Evolutionary conservation across 2,329 filamentous ascomycete species (phyloP), one percentile per base, ranked within the genome.

Genomic region (Dichotomopilus funicola): DNA sequence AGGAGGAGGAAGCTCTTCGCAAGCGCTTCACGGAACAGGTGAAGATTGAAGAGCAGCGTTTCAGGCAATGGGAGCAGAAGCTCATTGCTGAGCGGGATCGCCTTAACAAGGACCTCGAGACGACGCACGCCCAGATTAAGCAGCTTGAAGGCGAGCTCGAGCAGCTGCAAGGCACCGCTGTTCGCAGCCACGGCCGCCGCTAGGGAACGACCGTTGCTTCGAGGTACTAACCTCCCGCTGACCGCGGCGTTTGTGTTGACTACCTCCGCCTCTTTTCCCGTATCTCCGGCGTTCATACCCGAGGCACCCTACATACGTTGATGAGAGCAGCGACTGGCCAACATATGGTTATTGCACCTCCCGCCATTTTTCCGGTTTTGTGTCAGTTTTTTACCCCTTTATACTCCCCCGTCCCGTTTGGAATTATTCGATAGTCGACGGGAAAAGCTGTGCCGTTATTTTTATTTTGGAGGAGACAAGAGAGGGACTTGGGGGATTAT

Each of bases 51-150:
- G 94, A 99, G 78, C 91, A 96, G 79, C 86, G 94, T 64, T 99
- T 99, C 86, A 86, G 95, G 75, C 88, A 95, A 77, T 99, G 94
- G 94, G 94, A 99, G 79, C 94, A 99, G 85, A 97, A 97, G 84
- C 89, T 99, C 73, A 99, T 99, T 69, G 86, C 89, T 61, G 94
- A 99, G 83, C 88, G 94, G 75, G 95, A 99, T 75, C 90, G 94
- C 67, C 85, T 99, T 77, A 99, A 99, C 86, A 99, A 99, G 85
- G 94, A 99, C 71, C 84, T 99, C 73, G 94, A 99, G 79, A 88
- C 89, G 75, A 97, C 92, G 65, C 95, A 99, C 70, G 92, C 94
- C 68, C 87, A 81, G 74, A 95, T 94, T 81, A 94, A 94, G 82
- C 83, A 88, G 72, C 81, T 95, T 66, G 94, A 99, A 78, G 79